These are phyloP conservation scores for Kluyveromyces nonfermentans DNA, from an alignment of 805 yeast genomes.

Conservation along the genomic window DNA sequence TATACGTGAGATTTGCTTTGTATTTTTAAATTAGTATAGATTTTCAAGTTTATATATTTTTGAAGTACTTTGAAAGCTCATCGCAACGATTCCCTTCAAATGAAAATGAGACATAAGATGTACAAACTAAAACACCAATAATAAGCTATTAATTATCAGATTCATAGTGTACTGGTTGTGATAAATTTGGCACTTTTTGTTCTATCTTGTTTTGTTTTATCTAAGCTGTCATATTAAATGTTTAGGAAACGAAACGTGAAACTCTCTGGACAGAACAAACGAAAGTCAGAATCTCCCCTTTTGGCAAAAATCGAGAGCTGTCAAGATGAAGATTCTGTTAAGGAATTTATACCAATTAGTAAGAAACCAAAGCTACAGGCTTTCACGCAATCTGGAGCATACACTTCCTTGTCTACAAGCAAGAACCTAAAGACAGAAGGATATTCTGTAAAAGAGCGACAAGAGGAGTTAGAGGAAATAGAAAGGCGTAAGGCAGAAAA, in stretches of 20 bases:
- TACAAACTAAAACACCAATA: not conserved
- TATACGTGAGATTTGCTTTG: not conserved
- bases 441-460: not conserved
- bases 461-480: not conserved
- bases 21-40: not conserved
- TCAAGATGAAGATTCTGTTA: not conserved
- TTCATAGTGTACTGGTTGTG: too few species aligned
- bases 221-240: not conserved
- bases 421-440: not conserved
- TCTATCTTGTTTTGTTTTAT: not conserved
- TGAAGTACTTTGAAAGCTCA: not conserved
- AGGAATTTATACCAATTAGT: not conserved
- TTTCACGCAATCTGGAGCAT: not conserved
- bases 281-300: not conserved
- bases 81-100: not conserved
- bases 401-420: not conserved
- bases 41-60: too few species aligned
- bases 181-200: too few species aligned
- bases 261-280: not conserved
- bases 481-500: constrained; percentile 1
- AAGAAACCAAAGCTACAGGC: not conserved
- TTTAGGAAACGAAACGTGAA: not conserved
- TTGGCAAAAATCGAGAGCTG: not conserved
- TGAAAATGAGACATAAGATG: not conserved
- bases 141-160: too few species aligned